Conservation (phyloP, 2,329 filamentous ascomycete genomes). For the Cercospora zeina region DNA sequence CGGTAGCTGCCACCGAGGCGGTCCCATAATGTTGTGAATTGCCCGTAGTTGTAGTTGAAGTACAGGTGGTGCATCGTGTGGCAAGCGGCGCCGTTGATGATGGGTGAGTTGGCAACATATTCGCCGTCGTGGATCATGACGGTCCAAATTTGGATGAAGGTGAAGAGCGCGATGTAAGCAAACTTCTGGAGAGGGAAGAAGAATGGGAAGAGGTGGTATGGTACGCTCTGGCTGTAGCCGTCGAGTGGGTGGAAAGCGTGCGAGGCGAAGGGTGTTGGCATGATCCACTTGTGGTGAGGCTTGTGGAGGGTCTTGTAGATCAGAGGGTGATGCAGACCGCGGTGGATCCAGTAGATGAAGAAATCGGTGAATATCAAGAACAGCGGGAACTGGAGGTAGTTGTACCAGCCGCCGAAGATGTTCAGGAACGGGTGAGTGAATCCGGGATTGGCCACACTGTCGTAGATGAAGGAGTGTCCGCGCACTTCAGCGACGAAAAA, state of each 20-base stretch:
- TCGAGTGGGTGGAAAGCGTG: constrained; percentile 95
- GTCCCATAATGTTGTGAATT: constrained; percentile 92
- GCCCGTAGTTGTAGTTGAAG: constrained; percentile 90
- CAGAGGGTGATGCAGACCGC: constrained; percentile 74
- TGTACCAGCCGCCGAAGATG: constrained; percentile 58
- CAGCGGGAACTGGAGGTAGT: constrained; percentile 77
- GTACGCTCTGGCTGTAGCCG: constrained; percentile 82
- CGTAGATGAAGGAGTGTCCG: constrained; percentile 85
- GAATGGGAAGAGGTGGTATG: constrained; percentile 92
- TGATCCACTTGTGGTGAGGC: constrained; percentile 99
- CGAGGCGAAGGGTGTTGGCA: constrained; percentile 90
- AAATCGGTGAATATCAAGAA: constrained; percentile 89
- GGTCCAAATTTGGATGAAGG: constrained; percentile 96
- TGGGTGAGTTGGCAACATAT: constrained; percentile 84
- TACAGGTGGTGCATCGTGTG: constrained; percentile 88
- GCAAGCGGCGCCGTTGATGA: constrained; percentile 93
- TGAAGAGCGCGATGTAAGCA: constrained; percentile 80
- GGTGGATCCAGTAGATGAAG: constrained; percentile 89
- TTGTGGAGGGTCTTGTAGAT: constrained; percentile 92
- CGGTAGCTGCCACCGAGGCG: constrained; percentile 83
- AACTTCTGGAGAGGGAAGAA: constrained; percentile 90
- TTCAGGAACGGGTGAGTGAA: constrained; percentile 36
- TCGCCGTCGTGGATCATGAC: constrained; percentile 96
- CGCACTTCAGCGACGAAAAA: constrained; percentile 81
- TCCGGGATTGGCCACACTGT: constrained; percentile 49